A percentile compares a stretch with the other conserved stretches of the same genome.
Evolutionary conservation across 2,329 filamentous ascomycete genomes (phyloP).

Genomic region (Fusarium anguioides): DNA sequence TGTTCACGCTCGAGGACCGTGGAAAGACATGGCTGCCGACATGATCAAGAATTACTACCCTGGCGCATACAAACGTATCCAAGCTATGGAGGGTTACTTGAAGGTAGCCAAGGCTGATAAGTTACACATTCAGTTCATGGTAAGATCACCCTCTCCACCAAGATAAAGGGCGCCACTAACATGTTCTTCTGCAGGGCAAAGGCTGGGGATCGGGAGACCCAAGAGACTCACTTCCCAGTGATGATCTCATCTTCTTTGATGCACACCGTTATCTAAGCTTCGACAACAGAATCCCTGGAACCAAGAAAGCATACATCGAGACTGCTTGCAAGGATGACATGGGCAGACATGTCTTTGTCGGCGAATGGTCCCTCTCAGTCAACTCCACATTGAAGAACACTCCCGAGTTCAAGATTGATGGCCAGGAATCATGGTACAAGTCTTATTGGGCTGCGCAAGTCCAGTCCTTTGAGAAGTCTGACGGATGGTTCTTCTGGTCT

Average conservation of each 20-base stretch:
- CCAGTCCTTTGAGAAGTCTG: conserved; percentile 63
- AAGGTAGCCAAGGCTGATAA: conserved; percentile 55
- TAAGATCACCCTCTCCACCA: background rate
- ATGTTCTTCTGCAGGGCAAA: conserved; percentile 5
- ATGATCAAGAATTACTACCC: conserved; percentile 46
- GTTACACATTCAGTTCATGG: conserved; percentile 64
- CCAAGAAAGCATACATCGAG: conserved; percentile 61
- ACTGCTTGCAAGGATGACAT: conserved; percentile 61
- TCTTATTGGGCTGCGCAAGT: conserved; percentile 69
- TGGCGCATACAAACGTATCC: conserved; percentile 53
- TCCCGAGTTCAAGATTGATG: conserved; percentile 55
- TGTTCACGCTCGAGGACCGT: conserved; percentile 39
- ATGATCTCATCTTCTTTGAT: conserved; percentile 63
- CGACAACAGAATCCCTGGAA: conserved; percentile 55
- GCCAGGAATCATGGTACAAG: conserved; percentile 62
- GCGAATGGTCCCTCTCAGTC: conserved; percentile 68
- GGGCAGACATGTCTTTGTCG: conserved; percentile 61
- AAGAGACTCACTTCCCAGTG: conserved; percentile 55
- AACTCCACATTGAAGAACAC: conserved; percentile 60
- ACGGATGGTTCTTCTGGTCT: conserved; percentile 70
- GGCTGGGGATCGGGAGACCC: conserved; percentile 68
- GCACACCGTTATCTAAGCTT: conserved; percentile 71
- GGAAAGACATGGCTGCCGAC: conserved; percentile 28
- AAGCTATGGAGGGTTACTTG: conserved; percentile 58
- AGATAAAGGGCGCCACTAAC: too few species aligned